phyloP scores from a whole-genome alignment of 2,329 filamentous ascomycete genomes.

The Stachybotrys chartarum region DNA sequence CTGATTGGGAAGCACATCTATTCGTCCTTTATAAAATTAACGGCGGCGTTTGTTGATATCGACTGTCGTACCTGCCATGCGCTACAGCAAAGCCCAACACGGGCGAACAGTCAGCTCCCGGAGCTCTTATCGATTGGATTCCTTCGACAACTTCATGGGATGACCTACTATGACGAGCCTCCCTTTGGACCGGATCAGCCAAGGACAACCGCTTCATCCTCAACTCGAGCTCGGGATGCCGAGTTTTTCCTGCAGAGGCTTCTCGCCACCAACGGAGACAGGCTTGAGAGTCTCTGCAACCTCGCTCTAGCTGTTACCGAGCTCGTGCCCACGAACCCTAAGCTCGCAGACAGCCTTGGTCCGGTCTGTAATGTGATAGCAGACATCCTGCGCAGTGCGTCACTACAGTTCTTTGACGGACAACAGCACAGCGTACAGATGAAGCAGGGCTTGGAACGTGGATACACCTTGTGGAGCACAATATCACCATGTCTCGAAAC shows the following conservation, averaged over 20 bases:
- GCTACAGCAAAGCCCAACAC: constrained; percentile 2
- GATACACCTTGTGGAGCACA: constrained; percentile 34
- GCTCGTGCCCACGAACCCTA: constrained; percentile 38
- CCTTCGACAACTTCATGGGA: background rate
- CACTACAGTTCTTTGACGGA: background rate
- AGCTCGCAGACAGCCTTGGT: constrained; percentile 35
- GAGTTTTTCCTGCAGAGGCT: constrained; percentile 37
- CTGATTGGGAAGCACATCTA: constrained; percentile 27
- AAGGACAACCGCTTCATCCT: constrained; percentile 5
- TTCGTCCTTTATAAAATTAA: constrained; percentile 36
- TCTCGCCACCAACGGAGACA: constrained; percentile 30
- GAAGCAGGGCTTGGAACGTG: constrained; percentile 27
- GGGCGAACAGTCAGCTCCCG: background rate
- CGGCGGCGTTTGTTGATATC: constrained; percentile 43
- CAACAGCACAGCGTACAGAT: constrained; percentile 12
- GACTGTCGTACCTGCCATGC: constrained; percentile 27
- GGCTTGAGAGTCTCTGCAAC: constrained; percentile 32
- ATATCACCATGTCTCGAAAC: constrained; percentile 34
- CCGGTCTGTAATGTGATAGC: constrained; percentile 27
- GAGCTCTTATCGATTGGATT: background rate
- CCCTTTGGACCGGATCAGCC: constrained; percentile 1
- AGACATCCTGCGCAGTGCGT: constrained; percentile 15
- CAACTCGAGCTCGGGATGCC: constrained; percentile 11
- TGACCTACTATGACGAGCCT: background rate
- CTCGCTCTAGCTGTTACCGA: constrained; percentile 33